Percentiles rank a stretch among this genome's conserved stretches.
Evolutionary conservation across 352 stramenopile genomes (phyloP).

Genomic region (Phytophthora sojae): DNA sequence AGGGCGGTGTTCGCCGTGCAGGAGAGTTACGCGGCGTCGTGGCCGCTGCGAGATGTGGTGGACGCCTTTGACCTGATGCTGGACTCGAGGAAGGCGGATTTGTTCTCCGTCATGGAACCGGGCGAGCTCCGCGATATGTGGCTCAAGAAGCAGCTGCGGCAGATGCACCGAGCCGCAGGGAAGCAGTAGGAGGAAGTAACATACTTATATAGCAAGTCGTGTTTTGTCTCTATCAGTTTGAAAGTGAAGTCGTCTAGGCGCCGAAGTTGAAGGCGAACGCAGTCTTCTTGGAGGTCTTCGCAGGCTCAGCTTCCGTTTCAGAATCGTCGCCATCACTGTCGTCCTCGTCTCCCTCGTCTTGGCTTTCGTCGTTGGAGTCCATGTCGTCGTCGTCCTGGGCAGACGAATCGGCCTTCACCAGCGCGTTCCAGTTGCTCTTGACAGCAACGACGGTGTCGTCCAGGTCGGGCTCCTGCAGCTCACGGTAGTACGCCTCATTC

Average conservation of each 20-base stretch:
- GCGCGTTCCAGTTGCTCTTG: slow-evolving; percentile 54
- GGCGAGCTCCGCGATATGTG: slow-evolving; percentile 27
- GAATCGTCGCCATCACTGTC: slow-evolving; percentile 36
- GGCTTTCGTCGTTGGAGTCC: slow-evolving; percentile 23
- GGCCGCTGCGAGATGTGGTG: slow-evolving; percentile 26
- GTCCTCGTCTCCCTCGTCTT: slow-evolving; percentile 38
- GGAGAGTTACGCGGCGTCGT: slow-evolving; percentile 22
- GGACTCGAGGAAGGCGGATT: slow-evolving; percentile 21
- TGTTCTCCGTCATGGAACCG: slow-evolving; percentile 31
- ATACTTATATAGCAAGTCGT: background rate
- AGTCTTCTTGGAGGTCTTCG: slow-evolving; percentile 27
- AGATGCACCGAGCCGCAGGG: no score
- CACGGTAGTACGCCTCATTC: slow-evolving; percentile 67
- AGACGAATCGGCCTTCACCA: slow-evolving; percentile 34
- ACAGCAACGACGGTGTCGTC: slow-evolving; percentile 50
- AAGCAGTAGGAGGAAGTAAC: no score
- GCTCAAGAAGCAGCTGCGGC: slow-evolving; percentile 29
- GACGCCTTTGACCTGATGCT: slow-evolving; percentile 39
- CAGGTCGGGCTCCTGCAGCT: slow-evolving; percentile 45
- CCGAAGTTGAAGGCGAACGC: slow-evolving; percentile 58
- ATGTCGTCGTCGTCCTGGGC: slow-evolving; percentile 8
- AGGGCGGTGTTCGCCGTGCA: slow-evolving; percentile 25
- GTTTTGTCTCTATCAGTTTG: no score
- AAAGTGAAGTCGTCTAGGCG: slow-evolving; percentile 16
- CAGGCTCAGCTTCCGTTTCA: slow-evolving; percentile 16